A percentile compares a stretch with the other conserved stretches of the same genome.
phyloP scores from a whole-genome alignment of 768 basidiomycete genomes.

The Tylopilus rubrobrunneus region DNA sequence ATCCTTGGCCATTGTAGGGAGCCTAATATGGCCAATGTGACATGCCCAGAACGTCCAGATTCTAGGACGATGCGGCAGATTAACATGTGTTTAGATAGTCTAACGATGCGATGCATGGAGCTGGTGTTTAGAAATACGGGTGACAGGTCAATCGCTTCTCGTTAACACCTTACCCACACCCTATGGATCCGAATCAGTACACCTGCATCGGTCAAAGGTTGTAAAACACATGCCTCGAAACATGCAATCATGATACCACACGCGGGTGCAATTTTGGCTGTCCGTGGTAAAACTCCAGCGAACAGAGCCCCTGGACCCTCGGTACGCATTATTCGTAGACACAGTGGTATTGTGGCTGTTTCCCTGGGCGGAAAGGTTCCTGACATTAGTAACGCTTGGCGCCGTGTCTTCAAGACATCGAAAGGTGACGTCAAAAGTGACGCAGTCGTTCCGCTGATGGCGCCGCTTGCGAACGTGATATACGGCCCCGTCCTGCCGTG shows the following conservation, averaged over 20 bases:
- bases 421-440: slow-evolving; percentile 92
- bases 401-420: slow-evolving; percentile 93
- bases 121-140: neutral
- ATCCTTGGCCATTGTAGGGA: too few relatives aligned
- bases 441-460: slow-evolving; percentile 80
- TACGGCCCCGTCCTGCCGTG: slow-evolving; percentile 53
- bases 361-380: slow-evolving; percentile 35
- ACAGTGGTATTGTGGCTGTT: slow-evolving; percentile 58
- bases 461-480: slow-evolving; percentile 87
- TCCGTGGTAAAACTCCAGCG: slow-evolving; percentile 80
- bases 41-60: neutral
- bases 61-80: slow-evolving; percentile 10
- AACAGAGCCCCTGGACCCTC: slow-evolving; percentile 81
- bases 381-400: slow-evolving; percentile 79
- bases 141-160: slow-evolving; percentile 25
- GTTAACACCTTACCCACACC: slow-evolving; percentile 56
- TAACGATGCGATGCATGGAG: slow-evolving; percentile 16
- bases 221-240: slow-evolving; percentile 64
- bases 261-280: slow-evolving; percentile 94
- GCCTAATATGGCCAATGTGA: too few relatives aligned
- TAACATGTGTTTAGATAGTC: slow-evolving; percentile 16
- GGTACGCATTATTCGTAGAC: slow-evolving; percentile 64
- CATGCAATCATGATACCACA: slow-evolving; percentile 98
- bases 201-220: slow-evolving; percentile 2
- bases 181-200: slow-evolving; percentile 31